Conservation (phyloP, 2,329 filamentous ascomycete species). For the Blumeria hordei region DNA sequence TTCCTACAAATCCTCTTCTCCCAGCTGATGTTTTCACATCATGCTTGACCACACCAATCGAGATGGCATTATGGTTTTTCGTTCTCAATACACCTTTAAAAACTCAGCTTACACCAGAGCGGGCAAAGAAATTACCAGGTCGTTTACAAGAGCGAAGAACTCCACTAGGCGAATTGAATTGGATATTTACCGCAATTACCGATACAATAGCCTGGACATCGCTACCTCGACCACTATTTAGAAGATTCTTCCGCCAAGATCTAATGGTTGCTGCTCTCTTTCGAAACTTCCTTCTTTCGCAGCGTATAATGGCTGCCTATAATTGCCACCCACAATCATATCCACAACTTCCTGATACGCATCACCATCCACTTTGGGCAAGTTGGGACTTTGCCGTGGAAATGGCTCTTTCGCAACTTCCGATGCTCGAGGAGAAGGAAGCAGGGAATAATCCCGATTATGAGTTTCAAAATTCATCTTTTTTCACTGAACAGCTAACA, state of each 20-base stretch:
- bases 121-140: slow-evolving; percentile 74
- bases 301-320: slow-evolving; percentile 89
- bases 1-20: slow-evolving; percentile 81
- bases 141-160: slow-evolving; percentile 81
- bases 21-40: slow-evolving; percentile 91
- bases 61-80: slow-evolving; percentile 92
- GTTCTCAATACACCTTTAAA: slow-evolving; percentile 59
- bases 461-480: slow-evolving; percentile 81
- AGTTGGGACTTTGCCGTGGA: slow-evolving; percentile 97
- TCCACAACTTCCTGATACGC: slow-evolving; percentile 77
- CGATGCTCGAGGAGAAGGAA: slow-evolving; percentile 60
- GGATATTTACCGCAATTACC: slow-evolving; percentile 98
- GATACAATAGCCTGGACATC: slow-evolving; percentile 98
- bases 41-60: slow-evolving; percentile 88
- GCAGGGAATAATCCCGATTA: slow-evolving; percentile 40
- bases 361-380: slow-evolving; percentile 84
- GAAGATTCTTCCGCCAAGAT: slow-evolving; percentile 91
- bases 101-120: slow-evolving; percentile 45
- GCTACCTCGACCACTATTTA: slow-evolving; percentile 69
- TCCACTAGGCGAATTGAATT: slow-evolving; percentile 86
- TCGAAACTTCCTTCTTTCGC: slow-evolving; percentile 81
- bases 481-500: slow-evolving; percentile 91
- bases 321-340: slow-evolving; percentile 87
- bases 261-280: slow-evolving; percentile 98
- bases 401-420: slow-evolving; percentile 75